Percentiles rank a stretch among this genome's conserved stretches.
Conservation (phyloP, 257 asterid genomes). For the Jacaranda mimosifolia region DNA sequence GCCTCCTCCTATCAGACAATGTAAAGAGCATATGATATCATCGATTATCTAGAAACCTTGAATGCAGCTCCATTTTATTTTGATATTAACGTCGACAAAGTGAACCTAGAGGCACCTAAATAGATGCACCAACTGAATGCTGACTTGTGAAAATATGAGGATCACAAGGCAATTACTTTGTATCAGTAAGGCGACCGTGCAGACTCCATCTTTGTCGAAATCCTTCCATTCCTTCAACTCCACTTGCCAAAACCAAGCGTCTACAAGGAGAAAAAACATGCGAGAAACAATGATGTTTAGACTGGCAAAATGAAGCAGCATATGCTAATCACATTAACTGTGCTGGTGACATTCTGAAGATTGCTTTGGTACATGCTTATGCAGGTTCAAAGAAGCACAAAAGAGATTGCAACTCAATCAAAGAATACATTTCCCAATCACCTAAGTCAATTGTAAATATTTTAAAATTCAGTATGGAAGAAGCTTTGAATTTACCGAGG, state of each 20-base stretch:
- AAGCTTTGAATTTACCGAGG: too few relatives aligned
- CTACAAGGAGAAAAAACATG: conserved; percentile 41
- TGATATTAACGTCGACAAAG: neutral
- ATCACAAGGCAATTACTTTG: conserved; percentile 58
- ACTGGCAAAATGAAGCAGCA: too few relatives aligned
- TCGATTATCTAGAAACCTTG: neutral
- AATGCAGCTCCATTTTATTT: neutral
- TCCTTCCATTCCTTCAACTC: conserved; percentile 89
- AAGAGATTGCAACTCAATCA: too few relatives aligned
- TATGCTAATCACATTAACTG: too few relatives aligned
- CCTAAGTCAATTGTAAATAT: too few relatives aligned
- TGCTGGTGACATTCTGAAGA: too few relatives aligned
- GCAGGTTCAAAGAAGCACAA: too few relatives aligned
- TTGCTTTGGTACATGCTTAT: too few relatives aligned
- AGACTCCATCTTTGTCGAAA: conserved; percentile 94
- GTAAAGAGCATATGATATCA: neutral
- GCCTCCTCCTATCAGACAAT: conserved; percentile 57
- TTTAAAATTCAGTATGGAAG: too few relatives aligned
- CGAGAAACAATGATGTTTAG: neutral
- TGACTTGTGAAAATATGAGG: conserved; percentile 22
- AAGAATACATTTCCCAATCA: too few relatives aligned
- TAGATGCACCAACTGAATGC: neutral
- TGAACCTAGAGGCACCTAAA: neutral
- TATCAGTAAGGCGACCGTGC: conserved; percentile 86
- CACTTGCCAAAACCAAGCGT: conserved; percentile 94